Percentiles rank a stretch among this genome's conserved stretches.
phyloP scores from a whole-genome alignment of 495 filamentous ascomycete species.

The Cercophora sp. region DNA sequence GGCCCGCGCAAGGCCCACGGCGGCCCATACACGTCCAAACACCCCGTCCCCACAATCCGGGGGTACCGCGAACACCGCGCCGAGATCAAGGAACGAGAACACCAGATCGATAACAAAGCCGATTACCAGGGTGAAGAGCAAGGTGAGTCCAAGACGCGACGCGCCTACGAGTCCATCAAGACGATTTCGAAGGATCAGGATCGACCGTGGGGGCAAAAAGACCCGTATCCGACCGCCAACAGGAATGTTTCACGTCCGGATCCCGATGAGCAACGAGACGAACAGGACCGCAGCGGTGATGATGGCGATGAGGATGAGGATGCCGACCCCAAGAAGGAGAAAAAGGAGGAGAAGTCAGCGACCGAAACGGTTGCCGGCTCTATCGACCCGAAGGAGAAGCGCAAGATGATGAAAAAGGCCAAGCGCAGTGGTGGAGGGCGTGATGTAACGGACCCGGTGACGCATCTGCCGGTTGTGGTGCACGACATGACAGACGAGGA shows the following conservation, averaged over 20 bases:
- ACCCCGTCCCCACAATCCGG: slow-evolving; percentile 62
- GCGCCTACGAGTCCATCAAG: slow-evolving; percentile 38
- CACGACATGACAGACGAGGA: slow-evolving; percentile 62
- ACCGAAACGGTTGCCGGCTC: slow-evolving; percentile 46
- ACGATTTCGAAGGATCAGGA: slow-evolving; percentile 40
- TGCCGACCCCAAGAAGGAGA: slow-evolving; percentile 13
- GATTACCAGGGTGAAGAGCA: slow-evolving; percentile 14
- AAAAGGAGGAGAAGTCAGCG: slow-evolving; percentile 40
- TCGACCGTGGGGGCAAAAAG: slow-evolving; percentile 23
- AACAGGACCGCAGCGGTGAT: slow-evolving; percentile 41
- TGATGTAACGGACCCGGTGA: slow-evolving; percentile 69
- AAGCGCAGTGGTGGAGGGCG: slow-evolving; percentile 53
- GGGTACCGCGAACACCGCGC: slow-evolving; percentile 55
- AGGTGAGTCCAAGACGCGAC: slow-evolving; percentile 34
- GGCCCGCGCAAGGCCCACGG: slow-evolving; percentile 42
- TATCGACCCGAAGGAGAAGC: slow-evolving; percentile 53
- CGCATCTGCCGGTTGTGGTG: slow-evolving; percentile 60
- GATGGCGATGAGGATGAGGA: slow-evolving; percentile 29
- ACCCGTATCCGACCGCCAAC: slow-evolving; percentile 42
- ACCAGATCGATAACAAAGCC: slow-evolving; percentile 35
- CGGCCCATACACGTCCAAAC: slow-evolving; percentile 51
- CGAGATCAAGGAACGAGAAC: slow-evolving; percentile 41
- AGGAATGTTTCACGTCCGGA: slow-evolving; percentile 21
- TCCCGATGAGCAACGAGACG: slow-evolving; percentile 31
- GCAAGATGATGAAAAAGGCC: slow-evolving; percentile 55